phyloP scores from a whole-genome alignment of 805 yeast species.

The Cyberlindnera bimundalis region DNA sequence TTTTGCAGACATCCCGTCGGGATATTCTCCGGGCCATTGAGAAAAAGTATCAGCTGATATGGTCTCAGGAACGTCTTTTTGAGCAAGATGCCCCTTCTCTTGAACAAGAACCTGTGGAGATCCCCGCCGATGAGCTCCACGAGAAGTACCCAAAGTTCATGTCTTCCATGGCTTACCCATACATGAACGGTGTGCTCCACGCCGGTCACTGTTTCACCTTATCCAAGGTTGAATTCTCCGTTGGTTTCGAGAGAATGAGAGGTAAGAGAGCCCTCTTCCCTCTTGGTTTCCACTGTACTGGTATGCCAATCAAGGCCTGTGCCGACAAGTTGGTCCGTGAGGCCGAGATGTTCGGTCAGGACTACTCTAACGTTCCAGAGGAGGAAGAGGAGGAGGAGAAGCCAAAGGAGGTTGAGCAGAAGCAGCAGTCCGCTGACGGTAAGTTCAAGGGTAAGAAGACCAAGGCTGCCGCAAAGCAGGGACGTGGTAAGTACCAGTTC shows the following conservation, averaged over 20 bases:
- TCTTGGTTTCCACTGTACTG: conserved; percentile 98
- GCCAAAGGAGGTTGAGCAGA: conserved; percentile 28
- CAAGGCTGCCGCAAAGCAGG: conserved; percentile 90
- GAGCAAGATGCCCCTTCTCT: conserved; percentile 85
- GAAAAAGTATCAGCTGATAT: conserved; percentile 77
- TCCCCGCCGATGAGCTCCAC: conserved; percentile 66
- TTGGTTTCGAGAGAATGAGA: conserved; percentile 92
- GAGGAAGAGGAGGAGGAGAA: conserved; percentile 51
- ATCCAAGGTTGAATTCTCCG: conserved; percentile 87
- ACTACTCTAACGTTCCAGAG: conserved; percentile 65
- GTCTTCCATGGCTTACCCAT: conserved; percentile 88
- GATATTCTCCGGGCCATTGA: conserved; percentile 89
- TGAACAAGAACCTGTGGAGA: conserved; percentile 55
- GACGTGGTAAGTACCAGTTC: conserved; percentile 90
- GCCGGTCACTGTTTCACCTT: conserved; percentile 97
- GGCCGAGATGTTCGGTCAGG: conserved; percentile 83
- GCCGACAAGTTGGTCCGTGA: conserved; percentile 87
- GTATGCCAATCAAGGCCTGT: conserved; percentile 95
- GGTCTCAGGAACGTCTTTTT: conserved; percentile 85
- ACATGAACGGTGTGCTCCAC: conserved; percentile 97
- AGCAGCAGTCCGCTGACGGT: conserved; percentile 69
- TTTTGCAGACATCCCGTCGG: conserved; percentile 93
- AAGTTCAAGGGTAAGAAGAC: conserved; percentile 91
- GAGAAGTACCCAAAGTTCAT: conserved; percentile 80
- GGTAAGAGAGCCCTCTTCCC: conserved; percentile 94